Conservation (phyloP, 345 rosid genomes). For the Clarkia xantiana region DNA sequence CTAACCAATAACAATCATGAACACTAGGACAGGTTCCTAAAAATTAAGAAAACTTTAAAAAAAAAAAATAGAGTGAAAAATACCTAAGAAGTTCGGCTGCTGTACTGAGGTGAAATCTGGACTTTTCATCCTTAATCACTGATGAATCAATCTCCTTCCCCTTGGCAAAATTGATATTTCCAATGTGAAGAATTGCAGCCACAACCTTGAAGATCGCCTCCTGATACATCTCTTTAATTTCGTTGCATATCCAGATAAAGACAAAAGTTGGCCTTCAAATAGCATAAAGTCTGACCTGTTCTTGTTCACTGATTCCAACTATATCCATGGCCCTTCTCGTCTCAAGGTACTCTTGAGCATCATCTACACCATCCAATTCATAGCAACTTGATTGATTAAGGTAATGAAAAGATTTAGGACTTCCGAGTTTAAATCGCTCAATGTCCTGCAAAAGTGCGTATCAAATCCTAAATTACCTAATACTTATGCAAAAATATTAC, state of each 20-base stretch:
- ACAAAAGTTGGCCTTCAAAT: background rate
- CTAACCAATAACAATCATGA: slow-evolving; percentile 20
- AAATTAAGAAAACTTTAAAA: background rate
- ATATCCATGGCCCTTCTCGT: slow-evolving; percentile 87
- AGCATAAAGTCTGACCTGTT: slow-evolving; percentile 28
- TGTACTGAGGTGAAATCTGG: slow-evolving; percentile 59
- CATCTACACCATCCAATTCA: slow-evolving; percentile 68
- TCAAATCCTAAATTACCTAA: background rate
- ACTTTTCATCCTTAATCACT: slow-evolving; percentile 55
- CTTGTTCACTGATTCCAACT: slow-evolving; percentile 66
- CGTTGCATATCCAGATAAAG: slow-evolving; percentile 1
- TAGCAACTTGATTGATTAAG: slow-evolving; percentile 71
- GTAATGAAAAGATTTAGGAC: slow-evolving; percentile 56
- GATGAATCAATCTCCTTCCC: slow-evolving; percentile 82
- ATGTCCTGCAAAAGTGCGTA: slow-evolving; percentile 33
- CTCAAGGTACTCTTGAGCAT: slow-evolving; percentile 71
- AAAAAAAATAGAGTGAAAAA: background rate
- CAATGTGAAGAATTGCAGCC: slow-evolving; percentile 88
- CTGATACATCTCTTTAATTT: slow-evolving; percentile 33
- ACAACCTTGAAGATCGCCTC: slow-evolving; percentile 84
- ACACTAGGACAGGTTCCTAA: slow-evolving; percentile 7
- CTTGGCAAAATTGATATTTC: slow-evolving; percentile 63
- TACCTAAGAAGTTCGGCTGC: slow-evolving; percentile 69
- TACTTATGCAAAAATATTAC: too few relatives aligned
- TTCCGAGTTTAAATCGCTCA: slow-evolving; percentile 46